phyloP scores from a whole-genome alignment of 257 asterid species.

The Nyctanthes arbortristis region DNA sequence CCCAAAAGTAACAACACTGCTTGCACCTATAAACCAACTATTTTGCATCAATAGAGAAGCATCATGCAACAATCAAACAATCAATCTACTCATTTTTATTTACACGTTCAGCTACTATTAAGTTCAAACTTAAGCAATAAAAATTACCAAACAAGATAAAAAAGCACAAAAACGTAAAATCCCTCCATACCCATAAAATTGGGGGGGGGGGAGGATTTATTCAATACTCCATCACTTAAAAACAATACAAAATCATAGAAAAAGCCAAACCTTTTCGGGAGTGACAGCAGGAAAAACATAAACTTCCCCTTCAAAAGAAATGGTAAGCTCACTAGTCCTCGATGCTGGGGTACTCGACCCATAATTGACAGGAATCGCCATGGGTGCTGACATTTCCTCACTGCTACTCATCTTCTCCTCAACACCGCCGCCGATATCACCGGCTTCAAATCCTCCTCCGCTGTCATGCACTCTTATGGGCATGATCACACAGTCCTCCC shows the following conservation, averaged over 20 bases:
- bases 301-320: constrained; percentile 69
- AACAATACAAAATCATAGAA: not conserved
- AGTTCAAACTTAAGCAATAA: not conserved
- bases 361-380: constrained; percentile 24
- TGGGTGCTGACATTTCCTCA: constrained; percentile 37
- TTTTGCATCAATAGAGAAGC: not conserved
- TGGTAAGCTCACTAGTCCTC: constrained; percentile 56
- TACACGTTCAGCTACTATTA: not conserved
- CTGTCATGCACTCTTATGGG: constrained; percentile 41
- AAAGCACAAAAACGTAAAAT: not conserved
- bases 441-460: constrained; percentile 50
- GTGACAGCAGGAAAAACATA: constrained; percentile 69
- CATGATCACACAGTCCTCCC: constrained; percentile 23
- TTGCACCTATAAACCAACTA: constrained; percentile 38
- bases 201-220: too few relatives aligned
- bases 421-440: constrained; percentile 28
- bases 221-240: not conserved
- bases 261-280: constrained; percentile 48
- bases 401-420: constrained; percentile 32
- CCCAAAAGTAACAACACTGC: constrained; percentile 48
- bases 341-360: constrained; percentile 21
- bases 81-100: not conserved
- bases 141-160: not conserved
- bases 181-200: too few relatives aligned
- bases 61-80: not conserved